Evolutionary conservation across 208 protist genomes (phyloP).

Genomic region (Leishmania lainsoni): DNA sequence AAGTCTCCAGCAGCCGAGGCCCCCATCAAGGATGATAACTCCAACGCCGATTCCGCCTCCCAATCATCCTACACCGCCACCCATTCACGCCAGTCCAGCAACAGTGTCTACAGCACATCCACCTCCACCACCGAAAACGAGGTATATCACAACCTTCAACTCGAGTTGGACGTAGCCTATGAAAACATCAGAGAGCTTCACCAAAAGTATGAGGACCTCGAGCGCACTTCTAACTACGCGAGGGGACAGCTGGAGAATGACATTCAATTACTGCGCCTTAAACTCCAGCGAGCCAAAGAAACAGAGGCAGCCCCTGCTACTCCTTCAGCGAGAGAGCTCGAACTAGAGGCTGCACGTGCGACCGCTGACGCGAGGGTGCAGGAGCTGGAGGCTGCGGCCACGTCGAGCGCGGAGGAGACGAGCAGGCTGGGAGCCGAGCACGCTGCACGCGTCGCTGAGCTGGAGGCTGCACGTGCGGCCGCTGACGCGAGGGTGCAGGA

Average conservation of each 20-base stretch:
- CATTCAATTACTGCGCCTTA: slow-evolving; percentile 14
- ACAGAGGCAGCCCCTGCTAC: neutral
- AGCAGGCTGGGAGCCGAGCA: neutral
- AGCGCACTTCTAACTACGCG: slow-evolving; percentile 30
- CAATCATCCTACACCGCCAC: slow-evolving; percentile 37
- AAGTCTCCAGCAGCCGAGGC: slow-evolving; percentile 18
- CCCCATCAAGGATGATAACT: slow-evolving; percentile 22
- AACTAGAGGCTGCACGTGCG: slow-evolving; percentile 3
- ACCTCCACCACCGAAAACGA: slow-evolving; percentile 36
- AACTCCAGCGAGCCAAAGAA: slow-evolving; percentile 9
- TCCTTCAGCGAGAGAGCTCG: neutral
- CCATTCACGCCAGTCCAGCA: slow-evolving; percentile 27
- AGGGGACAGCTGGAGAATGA: slow-evolving; percentile 29
- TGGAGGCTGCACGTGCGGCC: neutral
- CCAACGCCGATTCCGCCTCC: slow-evolving; percentile 32
- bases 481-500: neutral
- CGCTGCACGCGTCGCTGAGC: neutral
- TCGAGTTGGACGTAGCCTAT: slow-evolving; percentile 33
- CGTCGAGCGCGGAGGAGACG: neutral
- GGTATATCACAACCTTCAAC: slow-evolving; percentile 25
- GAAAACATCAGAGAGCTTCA: slow-evolving; percentile 33
- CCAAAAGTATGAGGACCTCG: slow-evolving; percentile 33
- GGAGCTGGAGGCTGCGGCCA: slow-evolving; percentile 4
- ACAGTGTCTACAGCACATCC: slow-evolving; percentile 31
- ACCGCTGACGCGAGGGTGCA: neutral